Evolutionary conservation across 2,329 filamentous ascomycete genomes (phyloP), one percentile per base, ranked within the genome.

Genomic region (Coniochaeta ligniaria): DNA sequence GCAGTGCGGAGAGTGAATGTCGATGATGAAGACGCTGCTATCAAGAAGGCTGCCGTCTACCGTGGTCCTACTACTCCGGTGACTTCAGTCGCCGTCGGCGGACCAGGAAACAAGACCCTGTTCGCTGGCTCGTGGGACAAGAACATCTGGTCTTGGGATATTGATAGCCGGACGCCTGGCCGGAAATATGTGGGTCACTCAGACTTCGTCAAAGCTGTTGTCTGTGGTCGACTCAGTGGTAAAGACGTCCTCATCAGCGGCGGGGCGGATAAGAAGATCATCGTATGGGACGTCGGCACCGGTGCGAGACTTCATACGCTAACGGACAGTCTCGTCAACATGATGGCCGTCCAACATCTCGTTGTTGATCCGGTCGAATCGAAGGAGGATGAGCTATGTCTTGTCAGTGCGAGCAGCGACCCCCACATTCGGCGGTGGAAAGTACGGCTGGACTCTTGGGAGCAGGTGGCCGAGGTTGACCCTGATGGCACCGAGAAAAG

Each of bases 91-190:
- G 85, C 89, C 17, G 78, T 91, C 38, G 87, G 84, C 52, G 82
- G 85, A 16, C 72, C 78, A 4, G 76, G 76, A 28, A 80, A 78
- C 62, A 74, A 73, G 58, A 89, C 82, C 1, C 71, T 97, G 12
- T 97, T 92, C 73, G 92, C 92, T 26, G 94, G 93, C 36, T 95
- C 88, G 62, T 99, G 95, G 95, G 94, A 99, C 76, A 96, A 96
- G 76, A 83, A 85, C 22, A 83, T 98, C 61, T 96, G 92, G 87
- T 90, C 89, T 35, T 97, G 92, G 90, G 82, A 90, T 67, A 76
- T 88, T 35, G 76, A 80, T 20, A 84, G 84, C 3, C 79, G 78
- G 50, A 72, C 78, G 33, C 75, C 78, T 1, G 78, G 77, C n/a
- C 81, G 77, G 63, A 86, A 80, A 64, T 92, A 87, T 66, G 82